Evolutionary conservation across 441 rosid genomes (phyloP), one percentile per base, ranked within the genome.

Genomic region (Pelargonium cotyledonis): DNA sequence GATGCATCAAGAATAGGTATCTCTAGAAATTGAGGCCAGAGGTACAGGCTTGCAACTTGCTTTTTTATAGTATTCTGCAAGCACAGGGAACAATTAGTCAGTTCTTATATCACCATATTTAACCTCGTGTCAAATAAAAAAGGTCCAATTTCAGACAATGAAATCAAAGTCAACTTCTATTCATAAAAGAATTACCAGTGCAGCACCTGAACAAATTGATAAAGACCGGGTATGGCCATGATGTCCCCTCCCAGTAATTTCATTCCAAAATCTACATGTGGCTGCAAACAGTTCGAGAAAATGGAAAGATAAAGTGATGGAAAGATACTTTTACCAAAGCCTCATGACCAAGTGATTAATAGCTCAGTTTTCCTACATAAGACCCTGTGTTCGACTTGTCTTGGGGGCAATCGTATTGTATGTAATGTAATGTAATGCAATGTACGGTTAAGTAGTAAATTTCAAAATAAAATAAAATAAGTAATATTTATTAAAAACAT

Each of bases 211-310:
- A 91, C 83, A 75, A 81, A 85, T 71, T 79, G 85, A 83, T 91
- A 89, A 69, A 90, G 86, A 70, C 95, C 96, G 0, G 97, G 97
- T 72, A 94, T 88, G 46, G 98, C 88, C 97, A 94, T 94, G 69
- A 91, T 68, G 81, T 94, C 98, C 38, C 92, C 98, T 77, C 98
- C 97, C 57, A 89, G 82, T 69, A 94, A 65, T 76, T 83, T 85
- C 71, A 91, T 67, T 80, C 98, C 98, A 57, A 94, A 94, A 79
- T 91, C 98, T 46, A 91, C 84, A 53, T 87, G 84, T 8, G 98
- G 98, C 98, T 94, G 90, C 78, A 79, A 61, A 77, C 29, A 76
- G 63, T 6, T 23, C 41, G 35, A 12, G 14, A 18, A 65, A 69
- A 60, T 55, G 46, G 41, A 38, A 38, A 38, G 41, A 38, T 38